Conservation (phyloP, 306 rosid species). For the Senna siamea region DNA sequence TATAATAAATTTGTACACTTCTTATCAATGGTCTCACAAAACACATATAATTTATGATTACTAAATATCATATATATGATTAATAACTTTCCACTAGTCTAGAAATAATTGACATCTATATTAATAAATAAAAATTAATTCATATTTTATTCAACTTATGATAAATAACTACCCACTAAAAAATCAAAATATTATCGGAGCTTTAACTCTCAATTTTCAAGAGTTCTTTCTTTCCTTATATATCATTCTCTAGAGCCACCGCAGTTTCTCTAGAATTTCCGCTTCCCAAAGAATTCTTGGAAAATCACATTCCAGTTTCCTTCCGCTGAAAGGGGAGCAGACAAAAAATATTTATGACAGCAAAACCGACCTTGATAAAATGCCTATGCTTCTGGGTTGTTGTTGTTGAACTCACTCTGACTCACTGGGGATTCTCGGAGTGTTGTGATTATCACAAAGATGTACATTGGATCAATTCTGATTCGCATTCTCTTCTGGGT, state of each 20-base stretch:
- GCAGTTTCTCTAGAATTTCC: constrained; percentile 64
- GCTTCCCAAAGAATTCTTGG: constrained; percentile 40
- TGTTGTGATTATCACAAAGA: constrained; percentile 43
- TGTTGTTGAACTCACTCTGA: constrained; percentile 50
- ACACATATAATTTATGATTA: too few species aligned
- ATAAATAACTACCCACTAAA: too few species aligned
- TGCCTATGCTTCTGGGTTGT: constrained; percentile 38
- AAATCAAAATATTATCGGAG: too few species aligned
- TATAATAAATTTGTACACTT: too few species aligned
- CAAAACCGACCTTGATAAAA: constrained; percentile 55
- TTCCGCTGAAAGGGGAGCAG: constrained; percentile 36
- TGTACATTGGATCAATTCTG: constrained; percentile 58
- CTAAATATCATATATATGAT: too few species aligned
- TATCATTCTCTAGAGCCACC: constrained; percentile 25
- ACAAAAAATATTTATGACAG: constrained; percentile 3
- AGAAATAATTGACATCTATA: too few species aligned
- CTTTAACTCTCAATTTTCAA: too few species aligned
- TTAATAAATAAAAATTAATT: too few species aligned
- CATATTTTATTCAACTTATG: too few species aligned
- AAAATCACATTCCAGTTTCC: constrained; percentile 45
- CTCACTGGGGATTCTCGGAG: constrained; percentile 54
- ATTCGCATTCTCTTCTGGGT: constrained; percentile 46
- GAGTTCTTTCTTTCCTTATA: background rate
- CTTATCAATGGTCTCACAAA: too few species aligned
- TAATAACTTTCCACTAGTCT: too few species aligned